Percentiles rank a stretch among this genome's conserved stretches.
phyloP scores from a whole-genome alignment of 1,139 yeast genomes.

The Geotrichum histeridarum region DNA sequence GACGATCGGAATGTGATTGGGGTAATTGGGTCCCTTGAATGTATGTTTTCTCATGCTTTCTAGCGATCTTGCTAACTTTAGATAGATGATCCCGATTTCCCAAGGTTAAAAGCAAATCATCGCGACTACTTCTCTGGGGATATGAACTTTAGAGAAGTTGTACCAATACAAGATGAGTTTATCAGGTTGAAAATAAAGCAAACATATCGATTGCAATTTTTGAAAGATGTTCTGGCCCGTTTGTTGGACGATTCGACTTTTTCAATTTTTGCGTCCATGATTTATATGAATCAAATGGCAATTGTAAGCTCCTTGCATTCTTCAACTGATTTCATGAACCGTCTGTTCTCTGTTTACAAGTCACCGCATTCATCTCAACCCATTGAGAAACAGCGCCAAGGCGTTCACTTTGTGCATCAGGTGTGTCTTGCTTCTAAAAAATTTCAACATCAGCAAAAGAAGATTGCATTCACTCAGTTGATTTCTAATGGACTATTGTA shows the following conservation, averaged over 20 bases:
- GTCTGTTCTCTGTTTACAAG: slow-evolving; percentile 54
- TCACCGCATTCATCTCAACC: slow-evolving; percentile 11
- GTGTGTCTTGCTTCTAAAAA: slow-evolving; percentile 69
- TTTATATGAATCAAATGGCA: slow-evolving; percentile 63
- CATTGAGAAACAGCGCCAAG: slow-evolving; percentile 46
- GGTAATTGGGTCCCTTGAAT: slow-evolving; percentile 76
- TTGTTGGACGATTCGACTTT: slow-evolving; percentile 74
- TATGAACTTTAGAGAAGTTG: slow-evolving; percentile 62
- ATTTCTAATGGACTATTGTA: slow-evolving; percentile 65
- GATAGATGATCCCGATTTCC: slow-evolving; percentile 70
- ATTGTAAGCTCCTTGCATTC: slow-evolving; percentile 63
- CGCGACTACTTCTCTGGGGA: slow-evolving; percentile 57
- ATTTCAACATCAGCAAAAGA: slow-evolving; percentile 58
- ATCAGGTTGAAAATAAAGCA: slow-evolving; percentile 57
- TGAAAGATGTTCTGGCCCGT: slow-evolving; percentile 80
- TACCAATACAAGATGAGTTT: slow-evolving; percentile 52
- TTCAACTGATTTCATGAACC: slow-evolving; percentile 41
- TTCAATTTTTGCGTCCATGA: slow-evolving; percentile 57
- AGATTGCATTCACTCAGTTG: slow-evolving; percentile 59
- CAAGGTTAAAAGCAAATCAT: slow-evolving; percentile 72
- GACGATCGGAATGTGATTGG: slow-evolving; percentile 59
- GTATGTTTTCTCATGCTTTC: slow-evolving; percentile 18
- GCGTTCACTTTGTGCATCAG: slow-evolving; percentile 74
- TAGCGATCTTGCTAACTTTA: not conserved
- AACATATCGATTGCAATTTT: slow-evolving; percentile 70